Evolutionary conservation across 768 basidiomycete genomes (phyloP).

Genomic region (Serendipita sp.): DNA sequence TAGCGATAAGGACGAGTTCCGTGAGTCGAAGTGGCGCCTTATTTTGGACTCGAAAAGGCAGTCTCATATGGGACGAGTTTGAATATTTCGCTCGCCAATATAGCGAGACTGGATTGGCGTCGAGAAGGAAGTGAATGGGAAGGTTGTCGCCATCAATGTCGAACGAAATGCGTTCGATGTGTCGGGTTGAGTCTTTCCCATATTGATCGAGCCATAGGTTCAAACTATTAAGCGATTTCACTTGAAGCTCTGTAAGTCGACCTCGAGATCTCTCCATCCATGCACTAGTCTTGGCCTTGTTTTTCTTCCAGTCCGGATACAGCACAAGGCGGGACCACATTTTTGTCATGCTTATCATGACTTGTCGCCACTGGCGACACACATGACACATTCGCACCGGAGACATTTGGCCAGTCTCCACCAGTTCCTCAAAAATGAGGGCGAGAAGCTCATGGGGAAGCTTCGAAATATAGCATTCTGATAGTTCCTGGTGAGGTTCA

Average conservation of each 20-base stretch:
- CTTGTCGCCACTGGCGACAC: background rate
- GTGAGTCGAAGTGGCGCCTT: background rate
- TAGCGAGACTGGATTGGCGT: background rate
- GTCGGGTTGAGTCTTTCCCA: background rate
- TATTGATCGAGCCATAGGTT: background rate
- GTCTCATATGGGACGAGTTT: background rate
- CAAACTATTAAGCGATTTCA: background rate
- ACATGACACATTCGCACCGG: background rate
- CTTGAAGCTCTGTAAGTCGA: background rate
- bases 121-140: background rate
- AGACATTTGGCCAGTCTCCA: background rate
- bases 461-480: background rate
- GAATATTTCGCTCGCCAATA: background rate
- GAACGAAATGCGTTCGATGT: background rate
- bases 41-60: background rate
- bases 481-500: no score
- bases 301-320: background rate
- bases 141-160: background rate
- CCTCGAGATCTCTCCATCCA: background rate
- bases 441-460: background rate
- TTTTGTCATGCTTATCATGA: background rate
- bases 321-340: background rate
- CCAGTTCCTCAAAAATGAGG: background rate
- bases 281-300: background rate
- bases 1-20: background rate